Percentiles rank a stretch among this genome's conserved stretches.
These are phyloP conservation scores for Lagenidium giganteum DNA, from an alignment of 352 stramenopile species.

Conservation along the genomic window DNA sequence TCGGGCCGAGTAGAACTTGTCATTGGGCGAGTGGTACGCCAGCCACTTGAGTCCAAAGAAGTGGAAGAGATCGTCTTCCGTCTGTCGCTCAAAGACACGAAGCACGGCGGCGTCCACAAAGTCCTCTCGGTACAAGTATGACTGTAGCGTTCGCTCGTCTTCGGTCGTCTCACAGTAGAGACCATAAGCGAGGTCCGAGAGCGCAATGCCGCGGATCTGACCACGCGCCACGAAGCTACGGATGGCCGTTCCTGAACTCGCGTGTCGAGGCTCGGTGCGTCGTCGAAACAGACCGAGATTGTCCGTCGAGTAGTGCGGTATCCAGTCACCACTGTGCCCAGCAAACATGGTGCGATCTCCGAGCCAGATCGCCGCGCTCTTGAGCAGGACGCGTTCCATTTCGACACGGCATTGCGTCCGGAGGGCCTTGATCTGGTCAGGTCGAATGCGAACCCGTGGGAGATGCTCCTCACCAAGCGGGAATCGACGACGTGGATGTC, in stretches of 20 bases:
- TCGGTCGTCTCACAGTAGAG: constrained; percentile 67
- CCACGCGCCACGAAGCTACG: constrained; percentile 47
- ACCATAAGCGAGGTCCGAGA: constrained; percentile 65
- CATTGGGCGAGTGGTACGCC: constrained; percentile 32
- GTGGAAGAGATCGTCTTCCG: constrained; percentile 49
- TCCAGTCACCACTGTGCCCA: constrained; percentile 49
- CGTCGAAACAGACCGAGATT: constrained; percentile 53
- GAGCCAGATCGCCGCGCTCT: constrained; percentile 20
- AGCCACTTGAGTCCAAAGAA: constrained; percentile 82
- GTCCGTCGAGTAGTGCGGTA: constrained; percentile 40
- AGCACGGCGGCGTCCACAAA: constrained; percentile 71
- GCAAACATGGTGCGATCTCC: constrained; percentile 33
- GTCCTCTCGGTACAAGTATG: constrained; percentile 52
- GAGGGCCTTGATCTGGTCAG: constrained; percentile 36
- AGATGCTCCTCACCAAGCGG: constrained; percentile 47
- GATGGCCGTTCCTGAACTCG: too few relatives aligned
- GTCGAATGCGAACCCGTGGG: constrained; percentile 31
- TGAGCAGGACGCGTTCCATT: constrained; percentile 41
- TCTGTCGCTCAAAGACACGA: constrained; percentile 52
- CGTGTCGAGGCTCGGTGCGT: constrained; percentile 19
- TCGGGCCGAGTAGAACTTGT: constrained; percentile 50
- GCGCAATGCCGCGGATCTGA: constrained; percentile 43
- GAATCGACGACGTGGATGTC: constrained; percentile 56
- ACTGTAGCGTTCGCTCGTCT: constrained; percentile 52
- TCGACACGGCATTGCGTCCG: constrained; percentile 32